Conservation (phyloP, 805 yeast species). For the Danielozyma ontarioensis region DNA sequence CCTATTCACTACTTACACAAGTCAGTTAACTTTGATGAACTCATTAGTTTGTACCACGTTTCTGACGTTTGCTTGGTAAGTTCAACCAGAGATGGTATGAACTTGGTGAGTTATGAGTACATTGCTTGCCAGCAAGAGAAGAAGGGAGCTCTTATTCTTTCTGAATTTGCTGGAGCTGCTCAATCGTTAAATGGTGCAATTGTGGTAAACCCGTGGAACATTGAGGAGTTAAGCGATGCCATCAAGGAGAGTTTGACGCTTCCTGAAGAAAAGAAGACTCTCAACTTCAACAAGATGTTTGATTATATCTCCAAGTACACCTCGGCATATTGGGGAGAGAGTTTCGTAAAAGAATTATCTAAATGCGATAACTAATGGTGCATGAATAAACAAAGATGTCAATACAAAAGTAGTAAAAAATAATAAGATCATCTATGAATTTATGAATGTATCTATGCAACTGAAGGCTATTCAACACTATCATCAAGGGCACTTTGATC, state of each 20-base stretch:
- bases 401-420: neutral
- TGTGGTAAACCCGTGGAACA: conserved; percentile 97
- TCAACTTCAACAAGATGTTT: conserved; percentile 80
- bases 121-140: conserved; percentile 89
- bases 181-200: conserved; percentile 93
- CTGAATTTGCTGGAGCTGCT: conserved; percentile 99
- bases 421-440: neutral
- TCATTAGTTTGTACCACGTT: conserved; percentile 78
- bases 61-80: conserved; percentile 91
- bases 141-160: conserved; percentile 80
- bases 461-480: conserved; percentile 1
- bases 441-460: neutral
- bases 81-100: conserved; percentile 98
- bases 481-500: neutral
- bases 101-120: conserved; percentile 91
- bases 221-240: conserved; percentile 85
- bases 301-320: conserved; percentile 89
- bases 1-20: conserved; percentile 97
- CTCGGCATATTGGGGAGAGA: conserved; percentile 95
- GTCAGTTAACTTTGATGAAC: conserved; percentile 84
- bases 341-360: conserved; percentile 80
- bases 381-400: neutral
- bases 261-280: conserved; percentile 71
- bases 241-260: conserved; percentile 82
- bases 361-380: conserved; percentile 23